A percentile compares a stretch with the other conserved stretches of the same genome.
Conservation (phyloP, 257 asterid genomes). For the Voacanga thouarsii region DNA sequence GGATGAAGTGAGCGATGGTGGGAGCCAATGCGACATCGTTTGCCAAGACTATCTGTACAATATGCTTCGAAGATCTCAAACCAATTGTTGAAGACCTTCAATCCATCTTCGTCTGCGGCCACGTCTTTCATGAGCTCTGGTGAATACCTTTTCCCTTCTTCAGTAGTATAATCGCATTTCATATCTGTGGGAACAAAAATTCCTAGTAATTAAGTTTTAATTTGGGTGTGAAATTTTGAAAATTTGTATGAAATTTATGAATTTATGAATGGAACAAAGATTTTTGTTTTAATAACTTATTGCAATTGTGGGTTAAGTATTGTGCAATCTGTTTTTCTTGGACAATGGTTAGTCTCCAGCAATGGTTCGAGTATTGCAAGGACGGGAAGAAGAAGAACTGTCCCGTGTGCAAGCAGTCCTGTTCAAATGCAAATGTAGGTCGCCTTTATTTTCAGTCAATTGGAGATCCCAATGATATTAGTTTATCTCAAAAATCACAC, state of each 20-base stretch:
- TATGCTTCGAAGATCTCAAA: constrained; percentile 93
- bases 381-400: constrained; percentile 81
- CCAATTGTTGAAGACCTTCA: constrained; percentile 85
- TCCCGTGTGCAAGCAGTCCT: constrained; percentile 87
- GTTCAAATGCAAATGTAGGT: constrained; percentile 54
- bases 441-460: constrained; percentile 89
- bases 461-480: constrained; percentile 62
- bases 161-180: not conserved
- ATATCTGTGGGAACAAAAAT: not conserved
- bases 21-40: constrained; percentile 37
- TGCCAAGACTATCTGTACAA: constrained; percentile 80
- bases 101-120: constrained; percentile 87
- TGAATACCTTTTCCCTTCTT: constrained; percentile 16
- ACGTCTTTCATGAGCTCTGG: constrained; percentile 99
- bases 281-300: not conserved
- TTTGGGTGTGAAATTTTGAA: not conserved
- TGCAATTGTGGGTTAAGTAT: not conserved
- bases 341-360: constrained; percentile 59
- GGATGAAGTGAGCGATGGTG: constrained; percentile 33
- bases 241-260: too few relatives aligned
- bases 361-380: constrained; percentile 96
- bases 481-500: constrained; percentile 47
- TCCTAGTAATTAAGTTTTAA: not conserved
- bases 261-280: too few relatives aligned
- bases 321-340: not conserved